Conservation (phyloP, 1,284 basidiomycete genomes). For the Apiotrichum montevideense region DNA sequence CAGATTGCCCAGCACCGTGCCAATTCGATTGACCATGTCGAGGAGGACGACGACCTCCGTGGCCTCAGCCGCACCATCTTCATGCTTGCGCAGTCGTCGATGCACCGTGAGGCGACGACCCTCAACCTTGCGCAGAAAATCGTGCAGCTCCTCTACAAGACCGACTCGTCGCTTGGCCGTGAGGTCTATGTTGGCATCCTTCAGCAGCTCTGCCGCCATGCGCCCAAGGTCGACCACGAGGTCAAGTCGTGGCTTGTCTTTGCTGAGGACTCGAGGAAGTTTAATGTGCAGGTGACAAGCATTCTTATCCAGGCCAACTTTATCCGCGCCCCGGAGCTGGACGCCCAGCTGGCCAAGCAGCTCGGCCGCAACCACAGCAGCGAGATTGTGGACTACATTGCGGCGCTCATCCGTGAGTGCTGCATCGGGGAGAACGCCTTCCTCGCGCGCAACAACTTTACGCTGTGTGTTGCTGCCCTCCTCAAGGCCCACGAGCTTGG, state of each 20-base stretch:
- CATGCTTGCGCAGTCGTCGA: conserved; percentile 67
- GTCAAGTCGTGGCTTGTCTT: conserved; percentile 95
- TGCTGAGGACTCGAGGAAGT: conserved; percentile 96
- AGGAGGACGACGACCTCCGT: conserved; percentile 79
- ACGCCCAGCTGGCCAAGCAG: conserved; percentile 85
- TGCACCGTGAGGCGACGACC: conserved; percentile 76
- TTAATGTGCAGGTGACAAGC: conserved; percentile 89
- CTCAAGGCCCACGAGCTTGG: conserved; percentile 51
- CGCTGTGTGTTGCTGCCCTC: conserved; percentile 75
- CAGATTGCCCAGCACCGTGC: conserved; percentile 63
- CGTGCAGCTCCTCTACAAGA: conserved; percentile 66
- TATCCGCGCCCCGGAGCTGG: conserved; percentile 71
- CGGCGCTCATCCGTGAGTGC: conserved; percentile 79
- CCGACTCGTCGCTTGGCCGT: conserved; percentile 69
- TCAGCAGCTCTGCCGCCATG: conserved; percentile 80
- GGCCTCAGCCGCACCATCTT: conserved; percentile 75
- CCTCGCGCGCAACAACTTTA: conserved; percentile 72
- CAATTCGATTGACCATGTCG: conserved; percentile 58
- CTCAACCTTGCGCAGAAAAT: conserved; percentile 77
- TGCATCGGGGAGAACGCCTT: conserved; percentile 61
- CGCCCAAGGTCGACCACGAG: conserved; percentile 90
- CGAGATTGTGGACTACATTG: conserved; percentile 73
- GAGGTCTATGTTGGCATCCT: conserved; percentile 86
- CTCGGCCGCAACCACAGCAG: conserved; percentile 68
- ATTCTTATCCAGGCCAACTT: conserved; percentile 79